A percentile compares a stretch with the other conserved stretches of the same genome.
Conservation (phyloP, 805 yeast genomes). For the Kazachstania viticola region DNA sequence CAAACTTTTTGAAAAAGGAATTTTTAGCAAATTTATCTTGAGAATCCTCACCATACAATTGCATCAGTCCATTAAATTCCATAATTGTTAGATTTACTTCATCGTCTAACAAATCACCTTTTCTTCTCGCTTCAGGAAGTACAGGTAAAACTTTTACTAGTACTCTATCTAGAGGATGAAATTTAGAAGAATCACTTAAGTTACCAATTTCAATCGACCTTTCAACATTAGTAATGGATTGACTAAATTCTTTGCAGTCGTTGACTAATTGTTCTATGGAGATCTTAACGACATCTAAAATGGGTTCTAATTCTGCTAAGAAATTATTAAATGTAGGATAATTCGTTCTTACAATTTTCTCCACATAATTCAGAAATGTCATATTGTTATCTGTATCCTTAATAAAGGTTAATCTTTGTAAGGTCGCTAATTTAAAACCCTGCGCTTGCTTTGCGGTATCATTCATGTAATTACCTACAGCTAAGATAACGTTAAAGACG, state of each 20-base stretch:
- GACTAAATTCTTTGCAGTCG: constrained; percentile 58
- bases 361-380: constrained; percentile 89
- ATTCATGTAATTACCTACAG: constrained; percentile 95
- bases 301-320: constrained; percentile 59
- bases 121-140: constrained; percentile 64
- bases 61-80: constrained; percentile 64
- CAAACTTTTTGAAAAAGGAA: constrained; percentile 66
- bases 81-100: constrained; percentile 51
- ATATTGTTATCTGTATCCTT: constrained; percentile 80
- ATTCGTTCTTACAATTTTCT: constrained; percentile 69
- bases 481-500: constrained; percentile 71
- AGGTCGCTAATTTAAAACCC: constrained; percentile 84
- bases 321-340: constrained; percentile 72
- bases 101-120: constrained; percentile 50
- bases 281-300: constrained; percentile 48
- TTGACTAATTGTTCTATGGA: constrained; percentile 70
- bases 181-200: constrained; percentile 60
- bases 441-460: constrained; percentile 83
- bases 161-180: constrained; percentile 79
- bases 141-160: constrained; percentile 49
- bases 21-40: constrained; percentile 53
- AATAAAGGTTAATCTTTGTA: constrained; percentile 80
- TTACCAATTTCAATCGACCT: constrained; percentile 73
- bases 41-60: constrained; percentile 82
- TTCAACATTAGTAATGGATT: constrained; percentile 55